phyloP scores from a whole-genome alignment of 306 rosid species.

The Senna siamea region DNA sequence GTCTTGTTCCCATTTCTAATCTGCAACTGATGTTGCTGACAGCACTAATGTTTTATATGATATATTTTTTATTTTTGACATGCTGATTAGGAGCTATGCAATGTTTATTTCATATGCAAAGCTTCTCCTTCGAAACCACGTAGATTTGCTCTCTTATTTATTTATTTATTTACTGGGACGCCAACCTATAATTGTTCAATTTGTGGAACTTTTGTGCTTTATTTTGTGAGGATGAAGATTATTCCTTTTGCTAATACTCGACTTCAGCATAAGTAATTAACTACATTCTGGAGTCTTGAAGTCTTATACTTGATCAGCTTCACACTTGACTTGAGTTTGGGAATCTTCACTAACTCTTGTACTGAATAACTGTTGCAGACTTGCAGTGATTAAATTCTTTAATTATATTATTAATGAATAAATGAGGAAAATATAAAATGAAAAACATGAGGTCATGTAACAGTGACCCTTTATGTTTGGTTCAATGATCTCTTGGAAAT shows the following conservation, averaged over 20 bases:
- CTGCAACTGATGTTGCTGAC: too few species aligned
- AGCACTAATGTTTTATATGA: too few species aligned
- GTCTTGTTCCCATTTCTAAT: background rate
- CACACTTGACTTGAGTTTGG: background rate
- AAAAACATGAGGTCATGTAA: background rate
- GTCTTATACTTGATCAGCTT: background rate
- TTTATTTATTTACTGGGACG: too few species aligned
- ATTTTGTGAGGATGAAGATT: background rate
- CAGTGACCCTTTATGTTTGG: background rate
- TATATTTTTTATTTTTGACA: too few species aligned
- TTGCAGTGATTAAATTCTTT: background rate
- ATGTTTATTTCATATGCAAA: background rate
- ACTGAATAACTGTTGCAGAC: background rate
- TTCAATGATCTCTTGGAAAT: constrained; percentile 8
- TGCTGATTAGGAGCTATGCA: background rate
- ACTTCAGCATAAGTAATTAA: background rate
- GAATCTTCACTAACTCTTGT: background rate
- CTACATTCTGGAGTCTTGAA: background rate
- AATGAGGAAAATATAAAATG: background rate
- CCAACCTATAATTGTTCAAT: background rate
- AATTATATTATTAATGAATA: background rate
- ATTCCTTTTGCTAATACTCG: background rate
- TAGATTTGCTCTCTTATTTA: too few species aligned
- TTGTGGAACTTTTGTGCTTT: background rate
- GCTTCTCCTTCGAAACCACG: background rate